A percentile compares a stretch with the other conserved stretches of the same genome.
phyloP scores from a whole-genome alignment of 768 basidiomycete species.

The Amanita brunnescens region DNA sequence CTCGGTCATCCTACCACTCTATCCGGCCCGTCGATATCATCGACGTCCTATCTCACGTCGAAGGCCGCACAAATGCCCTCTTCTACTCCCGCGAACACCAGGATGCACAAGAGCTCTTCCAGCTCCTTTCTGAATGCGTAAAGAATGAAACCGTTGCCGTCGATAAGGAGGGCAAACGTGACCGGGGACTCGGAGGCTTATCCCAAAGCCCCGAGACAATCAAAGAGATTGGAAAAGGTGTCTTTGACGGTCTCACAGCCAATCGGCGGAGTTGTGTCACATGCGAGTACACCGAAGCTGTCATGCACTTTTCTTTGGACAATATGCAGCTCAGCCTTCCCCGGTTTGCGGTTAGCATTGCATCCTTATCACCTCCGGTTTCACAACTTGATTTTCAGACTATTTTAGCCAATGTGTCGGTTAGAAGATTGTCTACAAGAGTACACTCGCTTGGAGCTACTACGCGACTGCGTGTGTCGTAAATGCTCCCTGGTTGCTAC shows the following conservation, averaged over 20 bases:
- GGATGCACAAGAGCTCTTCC: slow-evolving; percentile 97
- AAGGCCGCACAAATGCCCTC: slow-evolving; percentile 49
- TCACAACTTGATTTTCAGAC: slow-evolving; percentile 3
- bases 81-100: slow-evolving; percentile 92
- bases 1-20: slow-evolving; percentile 45
- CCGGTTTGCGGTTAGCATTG: slow-evolving; percentile 42
- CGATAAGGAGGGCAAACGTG: slow-evolving; percentile 58
- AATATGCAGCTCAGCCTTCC: slow-evolving; percentile 78
- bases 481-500: slow-evolving; percentile 85
- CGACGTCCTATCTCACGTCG: slow-evolving; percentile 50
- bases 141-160: slow-evolving; percentile 77
- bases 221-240: slow-evolving; percentile 40
- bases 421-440: slow-evolving; percentile 82
- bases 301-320: slow-evolving; percentile 86
- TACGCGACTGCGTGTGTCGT: slow-evolving; percentile 90
- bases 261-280: slow-evolving; percentile 80
- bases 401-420: slow-evolving; percentile 47
- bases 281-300: slow-evolving; percentile 91
- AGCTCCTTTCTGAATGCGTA: slow-evolving; percentile 83
- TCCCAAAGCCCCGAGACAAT: slow-evolving; percentile 14
- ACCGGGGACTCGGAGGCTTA: slow-evolving; percentile 63
- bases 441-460: slow-evolving; percentile 80
- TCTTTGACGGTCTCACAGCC: slow-evolving; percentile 87
- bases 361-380: slow-evolving; percentile 1
- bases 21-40: slow-evolving; percentile 72